A percentile compares a stretch with the other conserved stretches of the same genome.
These are phyloP conservation scores for Colletotrichum karsti DNA, from an alignment of 2,329 filamentous ascomycete species.

Conservation along the genomic window DNA sequence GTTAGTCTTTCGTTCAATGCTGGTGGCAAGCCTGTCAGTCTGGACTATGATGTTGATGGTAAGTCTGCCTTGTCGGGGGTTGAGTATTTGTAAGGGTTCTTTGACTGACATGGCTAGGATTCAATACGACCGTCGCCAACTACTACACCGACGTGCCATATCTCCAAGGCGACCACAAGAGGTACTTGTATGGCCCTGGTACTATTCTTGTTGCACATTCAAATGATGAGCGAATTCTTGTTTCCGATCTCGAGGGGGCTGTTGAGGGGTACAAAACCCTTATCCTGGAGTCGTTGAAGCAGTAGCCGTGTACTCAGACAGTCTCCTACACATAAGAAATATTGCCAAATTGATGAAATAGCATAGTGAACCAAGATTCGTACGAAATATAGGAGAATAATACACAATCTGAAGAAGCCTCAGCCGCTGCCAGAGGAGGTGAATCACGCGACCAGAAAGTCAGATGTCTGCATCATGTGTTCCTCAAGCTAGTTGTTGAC, in stretches of 20 bases:
- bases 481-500: too few relatives aligned
- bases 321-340: too few relatives aligned
- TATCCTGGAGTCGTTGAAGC: constrained; percentile 61
- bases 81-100: not conserved
- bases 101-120: constrained; percentile 57
- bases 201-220: constrained; percentile 89
- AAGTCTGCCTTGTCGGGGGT: constrained; percentile 27
- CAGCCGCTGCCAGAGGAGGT: too few relatives aligned
- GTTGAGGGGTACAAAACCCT: constrained; percentile 82
- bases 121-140: constrained; percentile 83
- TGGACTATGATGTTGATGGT: constrained; percentile 84
- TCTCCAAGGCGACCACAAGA: constrained; percentile 72
- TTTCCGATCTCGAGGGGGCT: constrained; percentile 78
- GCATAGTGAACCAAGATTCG: too few relatives aligned
- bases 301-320: too few relatives aligned
- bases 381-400: too few relatives aligned
- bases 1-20: constrained; percentile 69
- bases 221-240: constrained; percentile 80
- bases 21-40: constrained; percentile 80
- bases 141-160: constrained; percentile 94
- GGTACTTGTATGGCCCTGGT: constrained; percentile 73
- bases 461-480: too few relatives aligned
- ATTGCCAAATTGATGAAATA: too few relatives aligned
- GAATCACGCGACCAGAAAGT: not conserved
- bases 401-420: too few relatives aligned